Conservation (phyloP, 2,329 filamentous ascomycete genomes). For the Diaporthe vexans region DNA sequence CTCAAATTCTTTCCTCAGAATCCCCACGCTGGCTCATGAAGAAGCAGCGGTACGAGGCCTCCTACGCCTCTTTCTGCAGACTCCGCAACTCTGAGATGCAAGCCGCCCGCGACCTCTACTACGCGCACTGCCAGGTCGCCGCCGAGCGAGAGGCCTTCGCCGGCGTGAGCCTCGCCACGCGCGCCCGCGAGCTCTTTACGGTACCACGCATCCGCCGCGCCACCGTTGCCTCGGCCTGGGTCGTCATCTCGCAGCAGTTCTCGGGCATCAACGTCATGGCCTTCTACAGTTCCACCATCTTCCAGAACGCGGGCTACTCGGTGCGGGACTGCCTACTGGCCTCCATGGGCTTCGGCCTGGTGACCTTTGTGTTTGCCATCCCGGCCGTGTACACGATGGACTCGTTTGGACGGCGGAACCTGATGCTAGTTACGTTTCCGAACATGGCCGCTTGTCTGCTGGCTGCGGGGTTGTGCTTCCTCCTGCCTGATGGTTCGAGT, state of each 20-base stretch:
- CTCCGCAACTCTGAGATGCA: constrained; percentile 69
- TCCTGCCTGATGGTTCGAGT: constrained; percentile 56
- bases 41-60: constrained; percentile 72
- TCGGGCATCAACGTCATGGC: constrained; percentile 46
- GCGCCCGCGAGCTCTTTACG: constrained; percentile 76
- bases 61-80: constrained; percentile 67
- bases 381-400: constrained; percentile 73
- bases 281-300: constrained; percentile 66
- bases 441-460: constrained; percentile 33
- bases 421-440: constrained; percentile 47
- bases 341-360: constrained; percentile 70
- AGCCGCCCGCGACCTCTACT: constrained; percentile 73
- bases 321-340: constrained; percentile 61
- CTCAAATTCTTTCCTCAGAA: constrained; percentile 59
- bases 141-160: constrained; percentile 67
- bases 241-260: constrained; percentile 78
- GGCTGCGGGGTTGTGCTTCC: constrained; percentile 62
- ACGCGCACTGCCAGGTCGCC: constrained; percentile 74
- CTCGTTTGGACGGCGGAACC: constrained; percentile 66
- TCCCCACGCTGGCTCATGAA: constrained; percentile 77
- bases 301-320: constrained; percentile 60
- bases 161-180: constrained; percentile 69
- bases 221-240: constrained; percentile 80
- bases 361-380: constrained; percentile 71
- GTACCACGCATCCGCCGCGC: constrained; percentile 79